Conservation (phyloP, 1,284 basidiomycete species). For the Phenoliferia sp. region DNA sequence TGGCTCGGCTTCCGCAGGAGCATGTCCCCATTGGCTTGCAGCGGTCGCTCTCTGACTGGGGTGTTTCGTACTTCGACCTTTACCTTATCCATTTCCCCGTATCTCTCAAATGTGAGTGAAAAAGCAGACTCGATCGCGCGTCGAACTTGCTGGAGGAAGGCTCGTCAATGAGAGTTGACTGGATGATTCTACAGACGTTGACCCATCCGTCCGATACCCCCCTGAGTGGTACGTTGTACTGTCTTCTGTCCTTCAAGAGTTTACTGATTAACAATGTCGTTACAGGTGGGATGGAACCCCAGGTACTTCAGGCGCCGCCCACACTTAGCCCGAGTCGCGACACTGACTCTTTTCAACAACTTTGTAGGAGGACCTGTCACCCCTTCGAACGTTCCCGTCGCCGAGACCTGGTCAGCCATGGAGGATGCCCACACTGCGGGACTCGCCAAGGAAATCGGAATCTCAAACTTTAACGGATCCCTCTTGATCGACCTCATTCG, state of each 20-base stretch:
- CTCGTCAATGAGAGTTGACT: background rate
- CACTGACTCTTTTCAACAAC: no score
- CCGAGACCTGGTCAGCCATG: slow-evolving; percentile 44
- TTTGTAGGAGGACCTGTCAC: slow-evolving; percentile 9
- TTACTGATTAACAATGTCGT: no score
- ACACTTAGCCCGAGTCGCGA: no score
- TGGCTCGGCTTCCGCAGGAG: background rate
- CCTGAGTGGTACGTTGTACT: no score
- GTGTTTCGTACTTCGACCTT: slow-evolving; percentile 54
- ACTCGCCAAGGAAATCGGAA: slow-evolving; percentile 66
- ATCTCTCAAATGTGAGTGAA: slow-evolving; percentile 46
- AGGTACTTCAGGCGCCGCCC: no score
- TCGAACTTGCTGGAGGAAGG: no score
- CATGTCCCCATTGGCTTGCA: background rate
- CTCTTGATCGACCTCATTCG: slow-evolving; percentile 44
- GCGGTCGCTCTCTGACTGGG: slow-evolving; percentile 60
- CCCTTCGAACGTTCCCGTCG: slow-evolving; percentile 57
- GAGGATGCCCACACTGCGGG: slow-evolving; percentile 49
- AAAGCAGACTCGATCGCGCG: no score
- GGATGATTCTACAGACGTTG: slow-evolving; percentile 54
- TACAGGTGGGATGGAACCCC: slow-evolving; percentile 51
- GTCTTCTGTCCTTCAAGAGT: no score
- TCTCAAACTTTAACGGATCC: slow-evolving; percentile 43
- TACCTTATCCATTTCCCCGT: slow-evolving; percentile 67
- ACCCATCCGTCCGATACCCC: slow-evolving; percentile 67